These are phyloP conservation scores for Phytopythium delawarense DNA, from an alignment of 352 stramenopile genomes.

Conservation along the genomic window DNA sequence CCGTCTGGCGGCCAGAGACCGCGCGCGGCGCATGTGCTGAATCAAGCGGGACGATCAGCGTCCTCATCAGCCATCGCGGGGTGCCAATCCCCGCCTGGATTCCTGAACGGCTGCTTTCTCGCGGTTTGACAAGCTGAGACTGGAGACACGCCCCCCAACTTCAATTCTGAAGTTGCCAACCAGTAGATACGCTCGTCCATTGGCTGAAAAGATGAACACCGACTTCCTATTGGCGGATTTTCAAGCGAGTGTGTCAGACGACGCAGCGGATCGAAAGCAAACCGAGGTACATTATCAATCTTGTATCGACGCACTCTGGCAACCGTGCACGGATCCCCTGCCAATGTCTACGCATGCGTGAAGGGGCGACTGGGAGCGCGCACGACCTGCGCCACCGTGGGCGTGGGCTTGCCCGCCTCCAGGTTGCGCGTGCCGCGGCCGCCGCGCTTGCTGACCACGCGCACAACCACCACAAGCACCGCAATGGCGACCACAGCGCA, in stretches of 20 bases:
- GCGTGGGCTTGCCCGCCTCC: constrained; percentile 8
- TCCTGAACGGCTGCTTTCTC: not conserved
- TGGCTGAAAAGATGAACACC: not conserved
- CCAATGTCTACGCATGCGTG: constrained; percentile 18
- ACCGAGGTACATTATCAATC: not conserved
- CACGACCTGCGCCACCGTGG: constrained; percentile 17
- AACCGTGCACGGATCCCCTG: not conserved
- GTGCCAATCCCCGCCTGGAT: not conserved
- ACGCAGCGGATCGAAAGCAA: not conserved
- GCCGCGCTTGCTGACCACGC: constrained; percentile 22
- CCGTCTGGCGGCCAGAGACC: too few relatives aligned
- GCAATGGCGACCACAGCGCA: constrained; percentile 26
- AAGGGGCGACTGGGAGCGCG: constrained; percentile 24
- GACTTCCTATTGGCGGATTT: not conserved
- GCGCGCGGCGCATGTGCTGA: too few relatives aligned
- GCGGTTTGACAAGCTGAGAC: not conserved
- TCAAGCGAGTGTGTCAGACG: not conserved
- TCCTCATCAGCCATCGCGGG: not conserved
- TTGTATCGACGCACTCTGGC: not conserved
- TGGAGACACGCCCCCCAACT: not conserved
- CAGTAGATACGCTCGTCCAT: not conserved
- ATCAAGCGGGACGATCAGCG: constrained; percentile 4
- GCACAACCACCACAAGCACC: constrained; percentile 26
- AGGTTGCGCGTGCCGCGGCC: constrained; percentile 17
- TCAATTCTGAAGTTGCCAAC: constrained; percentile 2